Evolutionary conservation across 164 flowering plant genomes (phyloP).

Genomic region (Umbellularia californica): DNA sequence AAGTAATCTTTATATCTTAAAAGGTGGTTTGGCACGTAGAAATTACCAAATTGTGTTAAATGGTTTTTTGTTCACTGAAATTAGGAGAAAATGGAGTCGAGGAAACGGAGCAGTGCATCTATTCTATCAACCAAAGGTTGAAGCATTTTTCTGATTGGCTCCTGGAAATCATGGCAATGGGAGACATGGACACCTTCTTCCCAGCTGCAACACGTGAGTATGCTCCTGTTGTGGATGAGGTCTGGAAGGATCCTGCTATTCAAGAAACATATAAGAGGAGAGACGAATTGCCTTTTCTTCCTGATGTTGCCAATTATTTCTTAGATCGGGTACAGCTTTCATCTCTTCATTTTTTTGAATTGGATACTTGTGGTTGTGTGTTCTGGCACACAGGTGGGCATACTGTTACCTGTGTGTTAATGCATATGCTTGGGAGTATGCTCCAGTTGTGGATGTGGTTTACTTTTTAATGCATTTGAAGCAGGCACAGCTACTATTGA

Average conservation of each 20-base stretch:
- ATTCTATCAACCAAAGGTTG: constrained; percentile 29
- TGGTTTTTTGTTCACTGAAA: constrained; percentile 3
- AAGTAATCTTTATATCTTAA: too few species aligned
- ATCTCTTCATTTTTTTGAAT: too few species aligned
- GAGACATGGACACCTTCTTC: constrained; percentile 32
- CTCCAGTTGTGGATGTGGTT: too few species aligned
- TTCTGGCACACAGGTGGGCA: too few species aligned
- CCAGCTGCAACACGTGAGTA: constrained; percentile 41
- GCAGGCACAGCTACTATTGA: too few species aligned
- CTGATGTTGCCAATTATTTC: constrained; percentile 30
- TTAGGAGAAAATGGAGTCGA: constrained; percentile 23
- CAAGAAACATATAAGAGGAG: constrained; percentile 35
- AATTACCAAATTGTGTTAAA: too few species aligned
- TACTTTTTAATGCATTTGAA: too few species aligned
- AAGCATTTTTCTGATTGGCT: constrained; percentile 38
- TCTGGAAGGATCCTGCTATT: constrained; percentile 36
- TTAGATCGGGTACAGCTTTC: constrained; percentile 23
- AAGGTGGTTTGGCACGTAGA: too few species aligned
- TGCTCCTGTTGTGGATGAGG: constrained; percentile 32
- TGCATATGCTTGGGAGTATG: too few species aligned
- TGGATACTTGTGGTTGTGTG: too few species aligned
- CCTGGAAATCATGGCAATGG: constrained; percentile 30
- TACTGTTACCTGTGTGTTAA: too few species aligned
- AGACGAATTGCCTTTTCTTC: constrained; percentile 27
- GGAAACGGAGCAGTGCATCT: constrained; percentile 22